These are phyloP conservation scores for Pisolithus sp. DNA, from an alignment of 768 basidiomycete species.

Conservation along the genomic window DNA sequence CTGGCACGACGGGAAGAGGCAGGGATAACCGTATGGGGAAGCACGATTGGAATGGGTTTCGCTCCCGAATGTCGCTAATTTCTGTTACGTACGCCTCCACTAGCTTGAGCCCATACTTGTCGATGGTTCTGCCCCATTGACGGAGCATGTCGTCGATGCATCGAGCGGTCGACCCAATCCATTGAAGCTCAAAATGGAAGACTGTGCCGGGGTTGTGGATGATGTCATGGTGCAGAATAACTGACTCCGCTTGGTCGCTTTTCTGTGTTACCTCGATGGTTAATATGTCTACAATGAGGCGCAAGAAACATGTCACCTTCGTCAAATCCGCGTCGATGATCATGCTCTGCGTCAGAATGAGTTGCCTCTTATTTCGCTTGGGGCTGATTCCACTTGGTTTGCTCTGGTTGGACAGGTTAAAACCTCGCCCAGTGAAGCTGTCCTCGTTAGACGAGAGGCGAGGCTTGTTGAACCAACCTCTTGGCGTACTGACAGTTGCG, in stretches of 20 bases:
- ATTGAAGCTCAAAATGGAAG: conserved; percentile 96
- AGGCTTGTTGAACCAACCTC: conserved; percentile 59
- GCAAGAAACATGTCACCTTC: conserved; percentile 43
- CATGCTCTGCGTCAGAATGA: conserved; percentile 84
- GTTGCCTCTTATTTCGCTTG: conserved; percentile 48
- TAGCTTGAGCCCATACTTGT: conserved; percentile 83
- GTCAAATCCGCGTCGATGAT: conserved; percentile 80
- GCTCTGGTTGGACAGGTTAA: conserved; percentile 32
- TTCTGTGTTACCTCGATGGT: conserved; percentile 35
- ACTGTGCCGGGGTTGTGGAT: conserved; percentile 92
- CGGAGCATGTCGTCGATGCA: conserved; percentile 85
- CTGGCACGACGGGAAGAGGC: conserved; percentile 63
- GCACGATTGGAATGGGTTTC: conserved; percentile 89
- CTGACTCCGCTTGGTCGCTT: conserved; percentile 84
- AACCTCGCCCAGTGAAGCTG: conserved; percentile 25
- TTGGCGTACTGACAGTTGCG: conserved; percentile 61
- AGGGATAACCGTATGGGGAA: conserved; percentile 75
- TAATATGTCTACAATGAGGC: no score
- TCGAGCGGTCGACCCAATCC: conserved; percentile 91
- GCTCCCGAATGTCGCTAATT: conserved; percentile 78
- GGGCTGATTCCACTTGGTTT: conserved; percentile 33
- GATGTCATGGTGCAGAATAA: conserved; percentile 87
- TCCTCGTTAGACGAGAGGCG: conserved; percentile 42
- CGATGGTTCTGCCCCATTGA: conserved; percentile 75
- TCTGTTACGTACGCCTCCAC: conserved; percentile 92